phyloP scores from a whole-genome alignment of 2,329 filamentous ascomycete species.

The Emmonsiellopsis sp. region DNA sequence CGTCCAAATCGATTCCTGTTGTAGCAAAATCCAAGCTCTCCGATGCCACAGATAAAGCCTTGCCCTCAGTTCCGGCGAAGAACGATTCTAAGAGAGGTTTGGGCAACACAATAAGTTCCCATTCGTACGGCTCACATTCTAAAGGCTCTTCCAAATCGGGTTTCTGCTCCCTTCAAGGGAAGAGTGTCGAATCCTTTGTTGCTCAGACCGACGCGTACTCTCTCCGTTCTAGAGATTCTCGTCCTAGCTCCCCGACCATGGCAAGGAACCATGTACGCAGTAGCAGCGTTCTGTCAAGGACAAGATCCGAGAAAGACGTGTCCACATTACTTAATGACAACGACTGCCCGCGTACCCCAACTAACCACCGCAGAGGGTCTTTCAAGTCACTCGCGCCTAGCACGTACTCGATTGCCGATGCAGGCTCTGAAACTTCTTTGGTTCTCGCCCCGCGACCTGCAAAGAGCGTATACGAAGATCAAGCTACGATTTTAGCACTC shows the following conservation, averaged over 20 bases:
- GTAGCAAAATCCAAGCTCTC: conserved; percentile 5
- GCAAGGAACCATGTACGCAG: conserved; percentile 33
- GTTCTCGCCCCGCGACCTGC: conserved; percentile 33
- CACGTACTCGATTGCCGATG: conserved; percentile 38
- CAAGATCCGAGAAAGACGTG: conserved; percentile 33
- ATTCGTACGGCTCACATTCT: conserved; percentile 14
- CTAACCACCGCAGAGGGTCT: conserved; percentile 17
- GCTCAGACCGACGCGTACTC: conserved; percentile 37
- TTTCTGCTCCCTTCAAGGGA: conserved; percentile 29
- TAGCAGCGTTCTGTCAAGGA: conserved; percentile 34
- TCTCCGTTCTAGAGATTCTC: conserved; percentile 23
- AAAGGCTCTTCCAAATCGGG: conserved; percentile 16
- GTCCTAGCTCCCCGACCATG: conserved; percentile 31
- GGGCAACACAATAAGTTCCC: conserved; percentile 11
- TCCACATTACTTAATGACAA: conserved; percentile 23
- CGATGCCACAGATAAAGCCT: conserved; percentile 1
- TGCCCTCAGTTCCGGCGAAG: conserved; percentile 1
- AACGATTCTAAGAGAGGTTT: not conserved
- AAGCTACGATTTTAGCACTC: conserved; percentile 34
- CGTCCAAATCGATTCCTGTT: conserved; percentile 7
- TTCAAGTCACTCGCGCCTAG: conserved; percentile 34
- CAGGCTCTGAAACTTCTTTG: conserved; percentile 36
- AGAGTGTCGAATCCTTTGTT: conserved; percentile 31
- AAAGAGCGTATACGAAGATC: conserved; percentile 39
- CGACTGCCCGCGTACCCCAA: conserved; percentile 15